phyloP scores from a whole-genome alignment of 2,329 filamentous ascomycete genomes.

The Pseudogymnoascus sp. region DNA sequence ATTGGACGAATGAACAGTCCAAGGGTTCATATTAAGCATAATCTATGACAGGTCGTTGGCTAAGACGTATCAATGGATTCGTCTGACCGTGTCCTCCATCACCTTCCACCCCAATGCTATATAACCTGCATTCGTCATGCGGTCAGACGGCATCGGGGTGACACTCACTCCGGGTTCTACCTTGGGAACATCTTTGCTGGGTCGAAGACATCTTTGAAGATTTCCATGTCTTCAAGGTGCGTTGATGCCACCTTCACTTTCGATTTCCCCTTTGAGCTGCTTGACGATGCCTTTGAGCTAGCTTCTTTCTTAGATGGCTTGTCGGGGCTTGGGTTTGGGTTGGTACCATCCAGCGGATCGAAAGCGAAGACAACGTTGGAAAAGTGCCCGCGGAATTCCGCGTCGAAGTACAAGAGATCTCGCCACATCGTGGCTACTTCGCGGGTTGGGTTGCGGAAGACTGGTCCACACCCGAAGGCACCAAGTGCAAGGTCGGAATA shows the following conservation, averaged over 20 bases:
- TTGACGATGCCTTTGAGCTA: slow-evolving; percentile 34
- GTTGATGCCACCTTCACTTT: slow-evolving; percentile 25
- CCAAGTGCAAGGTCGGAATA: slow-evolving; percentile 54
- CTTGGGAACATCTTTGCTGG: slow-evolving; percentile 35
- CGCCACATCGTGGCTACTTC: slow-evolving; percentile 61
- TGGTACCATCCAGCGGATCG: slow-evolving; percentile 38
- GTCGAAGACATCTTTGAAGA: slow-evolving; percentile 47
- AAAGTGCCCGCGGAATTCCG: slow-evolving; percentile 56
- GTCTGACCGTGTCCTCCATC: not conserved
- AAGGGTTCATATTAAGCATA: slow-evolving; percentile 8
- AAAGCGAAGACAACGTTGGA: slow-evolving; percentile 58
- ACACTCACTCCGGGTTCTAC: not conserved
- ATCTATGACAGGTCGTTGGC: slow-evolving; percentile 9
- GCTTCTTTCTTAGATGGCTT: slow-evolving; percentile 1
- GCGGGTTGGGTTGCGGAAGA: slow-evolving; percentile 56
- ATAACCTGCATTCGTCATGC: not conserved
- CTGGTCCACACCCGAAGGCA: slow-evolving; percentile 58
- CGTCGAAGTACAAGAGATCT: slow-evolving; percentile 55
- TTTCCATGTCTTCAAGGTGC: slow-evolving; percentile 37
- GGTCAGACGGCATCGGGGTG: not conserved
- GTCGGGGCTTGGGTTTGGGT: slow-evolving; percentile 20
- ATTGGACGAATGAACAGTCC: not conserved
- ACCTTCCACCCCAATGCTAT: not conserved
- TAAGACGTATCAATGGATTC: not conserved
- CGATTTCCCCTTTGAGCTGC: slow-evolving; percentile 26